Conservation (phyloP, 225 moss, liverwort and hornwort species). For the Sphagnum tenellum region DNA sequence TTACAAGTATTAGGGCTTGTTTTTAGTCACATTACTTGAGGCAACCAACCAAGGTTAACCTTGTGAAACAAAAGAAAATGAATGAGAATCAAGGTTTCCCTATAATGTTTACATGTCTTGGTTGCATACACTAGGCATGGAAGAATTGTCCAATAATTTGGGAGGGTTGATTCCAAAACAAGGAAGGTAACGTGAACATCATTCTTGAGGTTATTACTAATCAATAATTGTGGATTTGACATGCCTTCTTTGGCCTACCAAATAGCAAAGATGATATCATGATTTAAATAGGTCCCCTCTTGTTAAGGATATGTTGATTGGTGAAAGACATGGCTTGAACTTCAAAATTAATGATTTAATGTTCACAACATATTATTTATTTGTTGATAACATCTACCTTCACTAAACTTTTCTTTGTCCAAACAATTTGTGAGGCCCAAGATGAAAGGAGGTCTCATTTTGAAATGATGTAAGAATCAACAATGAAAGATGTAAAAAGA, state of each 20-base stretch:
- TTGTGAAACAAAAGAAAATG: not conserved
- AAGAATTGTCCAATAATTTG: conserved; percentile 3
- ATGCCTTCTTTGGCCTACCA: not conserved
- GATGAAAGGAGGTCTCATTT: too few relatives aligned
- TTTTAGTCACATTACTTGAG: conserved; percentile 1
- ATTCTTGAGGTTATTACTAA: conserved; percentile 4
- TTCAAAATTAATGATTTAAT: too few relatives aligned
- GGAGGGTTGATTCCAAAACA: not conserved
- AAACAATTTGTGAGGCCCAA: too few relatives aligned
- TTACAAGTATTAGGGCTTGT: not conserved
- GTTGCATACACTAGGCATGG: conserved; percentile 2
- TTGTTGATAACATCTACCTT: too few relatives aligned
- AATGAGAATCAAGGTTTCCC: not conserved
- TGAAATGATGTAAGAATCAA: too few relatives aligned
- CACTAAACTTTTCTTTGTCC: too few relatives aligned
- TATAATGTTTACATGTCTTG: not conserved
- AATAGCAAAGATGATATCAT: not conserved
- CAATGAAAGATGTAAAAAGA: too few relatives aligned
- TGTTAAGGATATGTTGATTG: too few relatives aligned
- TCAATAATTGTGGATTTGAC: not conserved
- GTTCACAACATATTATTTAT: too few relatives aligned
- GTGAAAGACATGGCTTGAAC: too few relatives aligned
- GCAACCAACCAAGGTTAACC: not conserved
- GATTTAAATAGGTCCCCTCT: not conserved
- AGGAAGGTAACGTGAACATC: not conserved